Percentiles rank a stretch among this genome's conserved stretches.
Conservation (phyloP, 1,284 basidiomycete species). For the Singerocomus inundabilis region DNA sequence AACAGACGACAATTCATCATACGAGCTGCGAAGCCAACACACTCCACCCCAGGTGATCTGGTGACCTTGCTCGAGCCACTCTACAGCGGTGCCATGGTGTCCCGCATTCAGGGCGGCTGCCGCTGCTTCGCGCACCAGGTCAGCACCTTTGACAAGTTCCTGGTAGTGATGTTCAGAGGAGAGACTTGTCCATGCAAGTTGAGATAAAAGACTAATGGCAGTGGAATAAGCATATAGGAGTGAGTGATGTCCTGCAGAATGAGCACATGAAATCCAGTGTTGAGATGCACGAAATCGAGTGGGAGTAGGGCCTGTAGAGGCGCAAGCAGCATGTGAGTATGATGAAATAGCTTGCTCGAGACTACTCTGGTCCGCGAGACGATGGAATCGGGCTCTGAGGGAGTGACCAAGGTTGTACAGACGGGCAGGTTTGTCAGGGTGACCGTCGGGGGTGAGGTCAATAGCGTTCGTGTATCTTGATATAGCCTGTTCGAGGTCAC, state of each 20-base stretch:
- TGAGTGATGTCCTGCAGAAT: neutral
- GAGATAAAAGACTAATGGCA: slow-evolving; percentile 5
- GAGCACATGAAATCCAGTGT: slow-evolving; percentile 8
- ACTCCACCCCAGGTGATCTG: slow-evolving; percentile 8
- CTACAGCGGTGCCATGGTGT: slow-evolving; percentile 3
- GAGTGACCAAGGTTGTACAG: neutral
- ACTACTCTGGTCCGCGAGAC: neutral
- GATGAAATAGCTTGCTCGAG: neutral
- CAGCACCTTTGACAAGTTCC: neutral
- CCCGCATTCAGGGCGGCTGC: slow-evolving; percentile 2
- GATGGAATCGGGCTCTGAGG: neutral
- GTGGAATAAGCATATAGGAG: slow-evolving; percentile 1
- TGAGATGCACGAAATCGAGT: slow-evolving; percentile 3
- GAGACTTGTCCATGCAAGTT: slow-evolving; percentile 8
- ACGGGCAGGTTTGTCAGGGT: neutral
- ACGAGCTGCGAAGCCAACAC: slow-evolving; percentile 8
- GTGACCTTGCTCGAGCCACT: slow-evolving; percentile 13
- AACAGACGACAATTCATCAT: neutral
- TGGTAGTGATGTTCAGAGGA: slow-evolving; percentile 5
- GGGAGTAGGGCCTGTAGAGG: neutral
- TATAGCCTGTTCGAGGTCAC: no score
- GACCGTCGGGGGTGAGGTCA: no score
- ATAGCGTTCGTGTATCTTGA: neutral
- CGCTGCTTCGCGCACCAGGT: slow-evolving; percentile 7
- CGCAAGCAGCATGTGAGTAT: slow-evolving; percentile 2